These are phyloP conservation scores for Penicillium crustosum DNA, from an alignment of 2,329 filamentous ascomycete species.

Conservation along the genomic window DNA sequence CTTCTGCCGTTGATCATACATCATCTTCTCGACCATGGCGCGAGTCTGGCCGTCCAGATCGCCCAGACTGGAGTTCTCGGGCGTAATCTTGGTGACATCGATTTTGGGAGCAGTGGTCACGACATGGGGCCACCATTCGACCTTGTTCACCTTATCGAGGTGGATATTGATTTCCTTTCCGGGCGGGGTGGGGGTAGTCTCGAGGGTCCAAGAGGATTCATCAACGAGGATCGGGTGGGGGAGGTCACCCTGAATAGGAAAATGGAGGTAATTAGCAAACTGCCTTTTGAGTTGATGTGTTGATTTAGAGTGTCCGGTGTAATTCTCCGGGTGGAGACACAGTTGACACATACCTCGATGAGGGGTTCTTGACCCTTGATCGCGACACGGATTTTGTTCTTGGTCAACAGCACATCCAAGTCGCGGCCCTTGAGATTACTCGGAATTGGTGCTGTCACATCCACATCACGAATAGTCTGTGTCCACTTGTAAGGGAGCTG, in stretches of 20 bases:
- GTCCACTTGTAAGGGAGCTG: constrained; percentile 96
- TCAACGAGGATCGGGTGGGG: constrained; percentile 76
- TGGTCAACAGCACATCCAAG: constrained; percentile 78
- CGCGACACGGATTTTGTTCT: constrained; percentile 71
- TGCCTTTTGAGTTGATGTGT: not conserved
- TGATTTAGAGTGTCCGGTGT: not conserved
- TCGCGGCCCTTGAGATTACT: constrained; percentile 82
- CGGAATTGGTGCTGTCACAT: constrained; percentile 74
- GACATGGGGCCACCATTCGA: constrained; percentile 98
- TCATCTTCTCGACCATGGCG: constrained; percentile 99
- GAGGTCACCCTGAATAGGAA: constrained; percentile 68
- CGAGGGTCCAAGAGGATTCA: constrained; percentile 93
- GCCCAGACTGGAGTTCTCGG: constrained; percentile 85
- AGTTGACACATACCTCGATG: constrained; percentile 63
- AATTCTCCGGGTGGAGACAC: not conserved
- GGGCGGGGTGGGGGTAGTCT: constrained; percentile 56
- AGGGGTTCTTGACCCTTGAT: constrained; percentile 87
- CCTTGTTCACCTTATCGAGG: constrained; percentile 93
- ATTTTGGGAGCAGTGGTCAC: constrained; percentile 84
- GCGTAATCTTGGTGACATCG: constrained; percentile 91
- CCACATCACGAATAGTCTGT: constrained; percentile 86
- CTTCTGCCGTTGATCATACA: constrained; percentile 98
- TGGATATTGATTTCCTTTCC: constrained; percentile 80
- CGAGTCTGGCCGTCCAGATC: constrained; percentile 94
- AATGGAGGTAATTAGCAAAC: constrained; percentile 1